These are phyloP conservation scores for Xerocomellus intermedius DNA, from an alignment of 768 basidiomycete species.

Conservation along the genomic window DNA sequence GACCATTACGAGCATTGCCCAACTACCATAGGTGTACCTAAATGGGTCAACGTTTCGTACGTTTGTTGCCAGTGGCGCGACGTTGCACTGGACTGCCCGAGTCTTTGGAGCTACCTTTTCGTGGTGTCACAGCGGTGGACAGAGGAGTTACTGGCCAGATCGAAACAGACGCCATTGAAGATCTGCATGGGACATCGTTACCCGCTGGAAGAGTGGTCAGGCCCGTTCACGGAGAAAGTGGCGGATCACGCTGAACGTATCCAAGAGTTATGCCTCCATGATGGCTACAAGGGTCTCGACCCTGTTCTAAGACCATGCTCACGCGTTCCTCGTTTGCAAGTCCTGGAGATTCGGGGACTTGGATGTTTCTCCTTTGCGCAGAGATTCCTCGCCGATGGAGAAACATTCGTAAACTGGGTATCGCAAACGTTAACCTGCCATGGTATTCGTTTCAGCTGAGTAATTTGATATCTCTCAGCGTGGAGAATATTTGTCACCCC, in stretches of 20 bases:
- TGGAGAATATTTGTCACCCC: background rate
- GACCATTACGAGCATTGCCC: no score
- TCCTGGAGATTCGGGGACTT: background rate
- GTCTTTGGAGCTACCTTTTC: no score
- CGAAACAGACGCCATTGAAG: no score
- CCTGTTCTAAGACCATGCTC: background rate
- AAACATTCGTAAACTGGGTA: background rate
- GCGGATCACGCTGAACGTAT: background rate
- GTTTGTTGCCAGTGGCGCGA: no score
- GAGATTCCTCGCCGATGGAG: background rate
- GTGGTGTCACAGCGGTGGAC: no score
- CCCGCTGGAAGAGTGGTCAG: background rate
- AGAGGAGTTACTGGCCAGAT: no score
- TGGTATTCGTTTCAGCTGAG: no score
- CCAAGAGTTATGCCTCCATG: background rate
- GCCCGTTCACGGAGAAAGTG: background rate
- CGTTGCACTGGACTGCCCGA: no score
- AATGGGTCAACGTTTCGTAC: no score
- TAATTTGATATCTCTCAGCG: background rate
- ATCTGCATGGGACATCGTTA: conserved; percentile 5
- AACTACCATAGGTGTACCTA: no score
- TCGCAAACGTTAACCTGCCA: no score
- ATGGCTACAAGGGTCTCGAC: background rate
- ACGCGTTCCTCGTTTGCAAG: background rate
- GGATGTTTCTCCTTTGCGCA: no score